Evolutionary conservation across 192 early-diverging fungal genomes (phyloP), one percentile per base, ranked within the genome.

Genomic region (Coemansia erecta): DNA sequence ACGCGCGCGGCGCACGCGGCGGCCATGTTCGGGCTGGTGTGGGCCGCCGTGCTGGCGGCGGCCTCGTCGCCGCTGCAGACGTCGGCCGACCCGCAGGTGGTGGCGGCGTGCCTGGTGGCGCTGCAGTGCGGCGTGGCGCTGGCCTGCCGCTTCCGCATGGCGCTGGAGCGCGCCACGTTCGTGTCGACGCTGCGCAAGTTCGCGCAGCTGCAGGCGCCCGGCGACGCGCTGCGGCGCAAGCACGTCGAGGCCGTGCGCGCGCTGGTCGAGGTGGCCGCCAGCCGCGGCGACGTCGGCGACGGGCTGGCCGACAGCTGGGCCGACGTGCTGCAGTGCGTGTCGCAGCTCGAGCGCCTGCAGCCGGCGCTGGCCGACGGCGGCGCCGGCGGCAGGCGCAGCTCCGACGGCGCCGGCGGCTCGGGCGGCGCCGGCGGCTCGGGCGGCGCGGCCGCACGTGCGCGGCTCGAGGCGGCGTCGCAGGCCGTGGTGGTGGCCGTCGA

Each of bases 171-270:
- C 12, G 86, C 93, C 61, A 92, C 95, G 8, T 96, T 95, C 83
- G 90, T 96, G 14, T 90, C 91, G 14, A 92, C 92, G 10, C 74
- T 97, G 64, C 78, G 89, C 41, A 92, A 93, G 70, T 86, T 97
- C 56, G 95, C 95, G 2, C 87, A 85, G 61, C 80, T 97, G 66
- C 84, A 88, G 42, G 89, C 93, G 58, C 65, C 94, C 48, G 83
- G 85, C 21, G 90, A 94, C 10, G 35, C 35, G 61, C 91, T 97
- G 83, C 85, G 84, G 48, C 87, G 87, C 31, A 97, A 97, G 73
- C 93, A 97, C 64, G 85, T 95, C 14, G 91, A 92, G 60, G 94
- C 92, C 1, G 95, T 97, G 61, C 85, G 89, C 45, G 86, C 90
- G 8, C 73, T 97, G 8, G 77, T 97, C 33, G 92, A 86, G 40